Base-by-base conservation (phyloP, 306 rosid species). In the Parietaria judaica region DNA sequence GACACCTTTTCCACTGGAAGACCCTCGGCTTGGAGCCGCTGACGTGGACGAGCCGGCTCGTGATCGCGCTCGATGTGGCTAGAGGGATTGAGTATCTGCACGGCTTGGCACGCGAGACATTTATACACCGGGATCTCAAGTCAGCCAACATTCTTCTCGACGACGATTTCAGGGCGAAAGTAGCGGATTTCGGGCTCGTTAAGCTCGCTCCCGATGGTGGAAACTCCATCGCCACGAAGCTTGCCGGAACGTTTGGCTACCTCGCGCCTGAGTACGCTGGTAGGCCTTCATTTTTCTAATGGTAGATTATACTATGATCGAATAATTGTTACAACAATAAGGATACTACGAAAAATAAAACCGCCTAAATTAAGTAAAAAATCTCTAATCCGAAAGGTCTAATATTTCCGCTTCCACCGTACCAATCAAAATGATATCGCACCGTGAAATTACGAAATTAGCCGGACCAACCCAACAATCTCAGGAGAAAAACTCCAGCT, bases 261-360 rank as follows among this genome's bases (percentile, higher is more conserved):
- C 86, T 89, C 54, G 96, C 96, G 34, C 96, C 96, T 36, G 96
- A 89, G 70, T 89, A 83, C 80, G 90, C 90, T 48, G 90, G 95
- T 85, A 79, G 43, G 45, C 5, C 59, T 35, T 14, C 53, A 49
- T 49, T n/a, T 49, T 1, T n/a, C 15, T 1, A 8, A 23, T 23
- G 31, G 31, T 23, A 23, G 31, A 23, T 23, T 23, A 2, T 23
- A 23, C 31, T 23, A 2, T 23, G 31, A 23, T 23, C 31, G 31
- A 23, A 23, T 0, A 23, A 23, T 23, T 2, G 31, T 23, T 23
- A 23, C 2, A 2, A 23, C 31, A 23, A 23, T 23, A 23, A 23
- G 31, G 31, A 23, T 23, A 23, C 31, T 23, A 23, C 31, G 31
- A 23, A 23, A 23, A 23, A 23, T 0, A 23, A 23, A 23, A 23